Evolutionary conservation across 1,284 basidiomycete genomes (phyloP).

Genomic region (Trametes hirsuta): DNA sequence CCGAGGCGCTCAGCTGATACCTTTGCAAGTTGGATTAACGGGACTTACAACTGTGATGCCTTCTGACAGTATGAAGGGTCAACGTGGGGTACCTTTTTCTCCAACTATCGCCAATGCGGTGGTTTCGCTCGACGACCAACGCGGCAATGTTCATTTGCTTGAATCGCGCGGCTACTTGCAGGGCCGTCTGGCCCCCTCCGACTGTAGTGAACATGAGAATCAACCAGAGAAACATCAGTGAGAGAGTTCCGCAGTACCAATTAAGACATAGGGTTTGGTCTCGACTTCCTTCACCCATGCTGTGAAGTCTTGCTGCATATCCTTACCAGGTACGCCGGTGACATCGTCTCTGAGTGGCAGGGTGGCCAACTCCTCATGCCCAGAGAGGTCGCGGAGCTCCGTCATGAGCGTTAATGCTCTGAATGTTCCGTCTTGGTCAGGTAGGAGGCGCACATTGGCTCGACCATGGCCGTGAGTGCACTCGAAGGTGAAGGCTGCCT

Average conservation of each 20-base stretch:
- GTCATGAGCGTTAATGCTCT: conserved; percentile 34
- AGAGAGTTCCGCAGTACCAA: conserved; percentile 22
- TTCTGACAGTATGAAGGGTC: conserved; percentile 48
- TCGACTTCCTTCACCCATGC: conserved; percentile 27
- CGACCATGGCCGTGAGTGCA: conserved; percentile 41
- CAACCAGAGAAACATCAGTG: not conserved
- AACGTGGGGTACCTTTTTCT: conserved; percentile 53
- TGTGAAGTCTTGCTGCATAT: conserved; percentile 23
- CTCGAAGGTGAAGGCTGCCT: conserved; percentile 44
- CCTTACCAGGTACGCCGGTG: conserved; percentile 16
- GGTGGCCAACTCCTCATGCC: conserved; percentile 33
- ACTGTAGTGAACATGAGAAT: conserved; percentile 33
- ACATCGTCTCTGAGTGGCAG: conserved; percentile 19
- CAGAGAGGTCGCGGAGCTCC: conserved; percentile 35
- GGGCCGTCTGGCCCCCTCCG: conserved; percentile 58
- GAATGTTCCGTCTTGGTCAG: conserved; percentile 11
- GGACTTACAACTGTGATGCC: conserved; percentile 40
- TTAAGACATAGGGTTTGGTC: conserved; percentile 32
- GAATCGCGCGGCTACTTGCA: conserved; percentile 56
- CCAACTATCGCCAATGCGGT: conserved; percentile 59
- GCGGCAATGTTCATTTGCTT: conserved; percentile 51
- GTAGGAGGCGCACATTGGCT: conserved; percentile 41
- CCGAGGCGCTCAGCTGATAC: not conserved
- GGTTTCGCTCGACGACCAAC: conserved; percentile 51
- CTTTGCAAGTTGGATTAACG: not conserved